Base-by-base conservation (phyloP, 1,284 basidiomycete genomes). In the Ganoderma lingzhi region DNA sequence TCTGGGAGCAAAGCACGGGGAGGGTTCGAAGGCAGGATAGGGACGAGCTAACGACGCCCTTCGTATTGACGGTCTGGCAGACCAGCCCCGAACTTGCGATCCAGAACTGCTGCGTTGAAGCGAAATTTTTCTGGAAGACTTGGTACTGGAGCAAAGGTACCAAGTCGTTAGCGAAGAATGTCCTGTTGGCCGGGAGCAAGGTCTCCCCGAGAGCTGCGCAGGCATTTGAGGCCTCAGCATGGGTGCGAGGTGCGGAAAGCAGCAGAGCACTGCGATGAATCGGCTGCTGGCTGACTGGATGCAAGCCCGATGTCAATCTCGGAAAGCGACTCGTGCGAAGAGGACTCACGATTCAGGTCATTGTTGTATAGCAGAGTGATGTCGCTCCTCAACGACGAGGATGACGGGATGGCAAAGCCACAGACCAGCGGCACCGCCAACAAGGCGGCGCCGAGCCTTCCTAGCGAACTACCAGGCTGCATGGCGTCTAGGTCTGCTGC, bases 1-100 rank as follows among this genome's bases (percentile, higher is more conserved):
- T 79, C 65, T 79, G 77, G 4, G 75, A 71, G 68, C 79, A 80
- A 6, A 80, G 68, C 9, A 72, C 76, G 23, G 79, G 79, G 28
- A 80, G 71, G 32, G 59, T 62, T 17, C 64, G 59, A 14, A 72
- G 28, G 58, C 79, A 80, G 3, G 74, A 68, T 28, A 64, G 44
- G 1, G 74, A 72, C 2, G 71, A 58, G 45, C 67, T 71, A 41
- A 78, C 72, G 30, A 63, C 65, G 3, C 78, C 78, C 9, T 69
- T 66, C 1, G 67, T 58, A 67, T 78, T 72, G 63, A 80, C 76
- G 8, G 70, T 70, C 41, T 76, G 71, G 63, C 79, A 80, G 10
- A 68, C 45, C 19, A 19, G 61, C 3, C 75, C 74, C 23, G 66
- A 60, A 17, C 75, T 76, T 9, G 69, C 76, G 9, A 80, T 71